Base-by-base conservation (phyloP, 2,329 filamentous ascomycete species). In the Talaromyces albobiverticillius region DNA sequence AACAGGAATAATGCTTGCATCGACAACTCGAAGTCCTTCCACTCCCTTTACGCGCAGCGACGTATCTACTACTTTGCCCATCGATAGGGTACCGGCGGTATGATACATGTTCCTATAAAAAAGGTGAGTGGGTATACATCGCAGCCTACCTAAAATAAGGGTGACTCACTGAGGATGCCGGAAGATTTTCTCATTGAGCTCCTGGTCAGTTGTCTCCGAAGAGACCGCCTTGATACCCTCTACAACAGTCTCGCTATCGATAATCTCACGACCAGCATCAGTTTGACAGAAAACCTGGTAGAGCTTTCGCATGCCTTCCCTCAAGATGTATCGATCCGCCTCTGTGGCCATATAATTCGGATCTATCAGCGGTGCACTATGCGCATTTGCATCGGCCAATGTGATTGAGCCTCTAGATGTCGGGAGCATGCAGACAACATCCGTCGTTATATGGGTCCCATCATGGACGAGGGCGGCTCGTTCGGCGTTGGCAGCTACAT, bases 361-460 rank as follows among this genome's bases (percentile, higher is more conserved):
- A 14, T 34, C 38, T 29, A 51, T 8, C 48, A 34, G 18, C 29
- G 46, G 46, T 20, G 34, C 46, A 29, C 22, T 49, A 25, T 26
- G 25, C 5, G 34, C 22, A 49, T 49, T 20, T 41, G 23, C n/a
- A 29, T 50, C 36, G 26, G 34, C 47, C 18, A 41, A 31, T 29
- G 20, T 61, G 29, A 58, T 57, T 25, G 22, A 42, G 1, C 49
- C 52, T 29, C 50, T 26, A 5, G 58, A 57, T 0, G 57, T 59
- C 9, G 54, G 38, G 3, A 43, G 20, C 18, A 59, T 34, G 26
- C 48, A 46, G 22, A 59, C 38, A 4, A 54, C 50, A 9, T 46
- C 34, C 2, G 52, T 59, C 36, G 31, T 54, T 16, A 60, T 52
- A 41, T 57, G 52, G 8, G 45, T 56, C 7, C 57, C 54, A 20